A percentile compares a stretch with the other conserved stretches of the same genome.
phyloP scores from a whole-genome alignment of 805 yeast species.

The Priceomyces haplophilus region DNA sequence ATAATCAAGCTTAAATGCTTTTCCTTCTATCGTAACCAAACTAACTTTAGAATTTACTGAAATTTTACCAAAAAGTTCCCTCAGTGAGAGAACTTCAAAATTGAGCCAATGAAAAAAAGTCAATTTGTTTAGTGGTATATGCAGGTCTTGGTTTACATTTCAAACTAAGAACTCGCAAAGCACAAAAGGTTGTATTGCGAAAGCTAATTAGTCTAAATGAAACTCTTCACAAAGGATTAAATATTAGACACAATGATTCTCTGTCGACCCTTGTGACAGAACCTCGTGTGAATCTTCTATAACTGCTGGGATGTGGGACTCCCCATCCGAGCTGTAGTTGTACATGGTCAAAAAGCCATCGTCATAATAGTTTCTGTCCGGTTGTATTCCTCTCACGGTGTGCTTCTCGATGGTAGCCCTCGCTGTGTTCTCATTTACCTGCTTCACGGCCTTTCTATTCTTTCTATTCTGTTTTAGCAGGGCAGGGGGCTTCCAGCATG shows the following conservation, averaged over 20 bases:
- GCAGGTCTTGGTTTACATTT: slow-evolving; percentile 3
- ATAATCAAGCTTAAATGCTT: slow-evolving; percentile 1
- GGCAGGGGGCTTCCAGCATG: not conserved
- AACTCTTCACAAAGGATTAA: not conserved
- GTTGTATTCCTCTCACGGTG: slow-evolving; percentile 1
- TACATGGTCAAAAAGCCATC: slow-evolving; percentile 8
- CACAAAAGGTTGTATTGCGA: not conserved
- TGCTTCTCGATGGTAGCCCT: not conserved
- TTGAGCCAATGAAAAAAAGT: slow-evolving; percentile 7
- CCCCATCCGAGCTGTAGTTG: slow-evolving; percentile 5
- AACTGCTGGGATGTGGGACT: not conserved
- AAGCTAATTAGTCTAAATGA: not conserved
- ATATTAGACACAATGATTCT: not conserved
- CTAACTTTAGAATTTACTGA: not conserved
- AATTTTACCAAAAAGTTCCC: slow-evolving; percentile 3
- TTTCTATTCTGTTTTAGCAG: not conserved
- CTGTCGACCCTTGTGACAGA: not conserved
- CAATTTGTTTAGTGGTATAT: slow-evolving; percentile 6
- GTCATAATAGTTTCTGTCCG: slow-evolving; percentile 5
- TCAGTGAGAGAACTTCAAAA: slow-evolving; percentile 5
- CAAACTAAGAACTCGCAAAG: not conserved
- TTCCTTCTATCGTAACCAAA: not conserved
- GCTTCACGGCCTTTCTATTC: not conserved
- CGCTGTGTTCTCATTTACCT: not conserved
- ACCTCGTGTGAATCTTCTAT: not conserved